Base-by-base conservation (phyloP, 139 green algal species). In the Auxenochlorella pyrenoidosa region DNA sequence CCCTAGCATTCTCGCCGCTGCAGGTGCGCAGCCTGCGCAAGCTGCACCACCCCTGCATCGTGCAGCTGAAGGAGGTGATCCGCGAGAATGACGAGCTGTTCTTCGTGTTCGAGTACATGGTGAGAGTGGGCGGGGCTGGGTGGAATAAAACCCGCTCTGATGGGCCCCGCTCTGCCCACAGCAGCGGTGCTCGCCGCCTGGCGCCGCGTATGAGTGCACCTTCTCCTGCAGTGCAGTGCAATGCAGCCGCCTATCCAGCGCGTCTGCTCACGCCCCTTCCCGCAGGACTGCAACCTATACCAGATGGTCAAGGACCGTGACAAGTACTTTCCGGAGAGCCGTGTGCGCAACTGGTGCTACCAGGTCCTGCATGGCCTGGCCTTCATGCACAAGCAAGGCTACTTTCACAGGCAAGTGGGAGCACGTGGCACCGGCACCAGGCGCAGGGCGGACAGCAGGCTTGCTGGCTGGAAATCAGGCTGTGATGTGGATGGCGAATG, bases 11-110 rank as follows among this genome's bases (percentile, higher is more conserved):
- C 47, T 18, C 72, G 15, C 34, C 15, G 38, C 68, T 98, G 6
- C 97, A 99, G 90, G 92, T 95, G 60, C 63, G 78, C 83, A 96
- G 93, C 10, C 93, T 99, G 71, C 94, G 97, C 30, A 97, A 97
- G 92, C 92, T 99, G 73, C 98, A 96, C 91, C 97, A 99, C 87
- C 95, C 97, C 32, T 96, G 91, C 89, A 93, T 99, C 4, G 94
- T 99, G 26, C 97, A 98, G 93, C 95, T 99, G 30, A 98, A 98
- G 90, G 97, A 99, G 92, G 97, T 99, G 80, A 98, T 99, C 24
- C 90, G 97, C 0, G 97, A 99, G 76, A 97, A 98, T 60, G 96
- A 99, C 78, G 96, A 99, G 91, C 94, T 99, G 0, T 98, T 96
- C 91, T 98, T 99, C 73, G 95, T 99, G 19, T 99, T 99, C 83